Conservation (phyloP, 1,284 basidiomycete genomes). For the Tilletiopsis washingtonensis region DNA sequence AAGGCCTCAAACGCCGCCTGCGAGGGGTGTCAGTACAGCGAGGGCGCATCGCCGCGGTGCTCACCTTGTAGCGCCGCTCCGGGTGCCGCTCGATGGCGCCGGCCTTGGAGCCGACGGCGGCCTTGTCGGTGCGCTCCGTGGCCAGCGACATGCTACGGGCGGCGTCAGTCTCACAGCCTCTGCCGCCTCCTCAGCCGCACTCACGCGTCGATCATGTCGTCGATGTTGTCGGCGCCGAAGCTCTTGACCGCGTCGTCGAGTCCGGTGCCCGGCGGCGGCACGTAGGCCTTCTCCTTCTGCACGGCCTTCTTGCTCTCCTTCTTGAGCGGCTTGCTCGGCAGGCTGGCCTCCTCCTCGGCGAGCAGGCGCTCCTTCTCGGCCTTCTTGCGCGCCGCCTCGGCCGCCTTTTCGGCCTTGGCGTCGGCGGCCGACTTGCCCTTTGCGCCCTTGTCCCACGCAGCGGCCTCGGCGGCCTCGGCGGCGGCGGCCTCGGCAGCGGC, state of each 20-base stretch:
- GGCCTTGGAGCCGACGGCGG: conserved; percentile 57
- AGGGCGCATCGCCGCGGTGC: not conserved
- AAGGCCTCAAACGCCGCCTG: conserved; percentile 87
- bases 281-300: conserved; percentile 4
- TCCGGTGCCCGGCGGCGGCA: conserved; percentile 5
- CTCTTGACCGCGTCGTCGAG: conserved; percentile 43
- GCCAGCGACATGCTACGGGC: conserved; percentile 79
- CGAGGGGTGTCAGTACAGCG: conserved; percentile 6
- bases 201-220: conserved; percentile 71
- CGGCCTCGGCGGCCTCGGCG: conserved; percentile 63
- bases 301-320: conserved; percentile 53
- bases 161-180: conserved; percentile 81
- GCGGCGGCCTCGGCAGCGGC: conserved; percentile 57
- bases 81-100: conserved; percentile 84
- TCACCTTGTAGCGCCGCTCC: conserved; percentile 59
- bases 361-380: conserved; percentile 52
- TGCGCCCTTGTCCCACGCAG: conserved; percentile 66
- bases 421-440: conserved; percentile 62
- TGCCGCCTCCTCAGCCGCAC: conserved; percentile 51
- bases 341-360: conserved; percentile 73
- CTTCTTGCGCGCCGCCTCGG: conserved; percentile 51
- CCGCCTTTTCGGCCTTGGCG: conserved; percentile 60
- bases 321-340: conserved; percentile 60
- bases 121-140: conserved; percentile 85
- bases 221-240: conserved; percentile 75